Evolutionary conservation across 2,329 filamentous ascomycete species (phyloP).

Genomic region (Aspergillus sp.): DNA sequence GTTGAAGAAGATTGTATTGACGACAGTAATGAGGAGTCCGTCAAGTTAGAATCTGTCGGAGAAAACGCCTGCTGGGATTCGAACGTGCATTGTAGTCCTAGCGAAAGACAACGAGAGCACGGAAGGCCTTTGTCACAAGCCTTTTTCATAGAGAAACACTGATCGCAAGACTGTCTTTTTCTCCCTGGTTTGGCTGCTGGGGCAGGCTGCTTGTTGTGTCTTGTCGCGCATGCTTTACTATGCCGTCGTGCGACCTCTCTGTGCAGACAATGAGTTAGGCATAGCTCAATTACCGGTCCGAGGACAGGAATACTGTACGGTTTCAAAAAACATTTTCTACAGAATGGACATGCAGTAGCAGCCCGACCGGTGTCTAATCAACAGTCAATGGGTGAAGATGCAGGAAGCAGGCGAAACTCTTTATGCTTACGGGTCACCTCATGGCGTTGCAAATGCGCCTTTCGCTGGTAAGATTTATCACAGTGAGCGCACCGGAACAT

Average conservation of each 20-base stretch:
- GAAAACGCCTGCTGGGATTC: slow-evolving; percentile 4
- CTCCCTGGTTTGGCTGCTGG: slow-evolving; percentile 29
- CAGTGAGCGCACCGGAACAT: slow-evolving; percentile 31
- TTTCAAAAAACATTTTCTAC: slow-evolving; percentile 30
- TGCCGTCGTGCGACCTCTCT: slow-evolving; percentile 33
- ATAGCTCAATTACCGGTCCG: neutral
- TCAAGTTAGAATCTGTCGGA: neutral
- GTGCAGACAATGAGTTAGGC: neutral
- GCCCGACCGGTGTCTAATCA: slow-evolving; percentile 23
- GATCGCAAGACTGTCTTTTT: slow-evolving; percentile 31
- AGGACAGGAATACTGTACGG: slow-evolving; percentile 14
- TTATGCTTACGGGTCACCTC: slow-evolving; percentile 26
- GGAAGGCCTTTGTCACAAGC: slow-evolving; percentile 26
- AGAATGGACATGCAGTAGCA: slow-evolving; percentile 28
- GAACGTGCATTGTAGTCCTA: slow-evolving; percentile 25
- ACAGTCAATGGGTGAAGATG: neutral
- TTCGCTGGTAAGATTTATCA: slow-evolving; percentile 30
- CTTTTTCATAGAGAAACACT: slow-evolving; percentile 26
- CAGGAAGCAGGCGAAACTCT: too few species aligned
- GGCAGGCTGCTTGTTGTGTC: slow-evolving; percentile 28
- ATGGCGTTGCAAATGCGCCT: slow-evolving; percentile 29
- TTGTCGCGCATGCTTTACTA: slow-evolving; percentile 30
- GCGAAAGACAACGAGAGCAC: slow-evolving; percentile 25
- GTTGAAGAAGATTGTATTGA: neutral
- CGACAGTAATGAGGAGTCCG: slow-evolving; percentile 5